Base-by-base conservation (phyloP, 441 rosid genomes). In the Raphanus hybrid region DNA sequence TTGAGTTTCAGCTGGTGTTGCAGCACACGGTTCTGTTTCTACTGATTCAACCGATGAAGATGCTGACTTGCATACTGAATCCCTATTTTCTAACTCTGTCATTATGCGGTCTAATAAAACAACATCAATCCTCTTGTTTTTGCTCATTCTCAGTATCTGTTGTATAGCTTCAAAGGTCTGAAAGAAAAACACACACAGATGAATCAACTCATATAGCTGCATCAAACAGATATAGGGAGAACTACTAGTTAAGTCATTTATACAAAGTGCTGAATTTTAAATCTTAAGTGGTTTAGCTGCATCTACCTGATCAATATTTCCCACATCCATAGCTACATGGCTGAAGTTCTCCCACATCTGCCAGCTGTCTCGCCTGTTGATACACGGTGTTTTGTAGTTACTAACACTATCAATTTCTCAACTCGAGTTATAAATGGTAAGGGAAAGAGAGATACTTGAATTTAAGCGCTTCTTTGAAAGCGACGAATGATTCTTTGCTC, bases 401-500 rank as follows among this genome's bases (percentile, higher is more conserved):
- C 6, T 48, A 8, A 41, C 58, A 11, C 58, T 45, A 35, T 63
- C 58, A n/a, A 29, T 63, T 70, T 64, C 20, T 20, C 20, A 57
- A 45, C 39, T 64, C 79, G 27, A 58, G 8, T 77, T 41, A 57
- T 54, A 20, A 43, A 67, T 54, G 34, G 67, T 64, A 34, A 62
- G 69, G 71, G 75, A 77, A 41, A 66, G 43, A 76, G 78, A 78
- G 71, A 61, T 82, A 96, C 99, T 96, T 96, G 85, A 86, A 90
- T 81, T 91, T 96, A 64, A 96, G 86, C 37, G 99, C 98, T 85
- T 96, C 97, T 86, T 90, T 92, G 86, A 90, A 96, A 45, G 99
- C 91, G 60, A 92, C 89, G 76, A 91, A 93, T 50, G 97, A 84
- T 83, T 93, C 97, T 83, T 91, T 94, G 83, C 84, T 91, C 90